Conservation (phyloP, 192 early-diverging fungal species). For the Diversispora eburnea region DNA sequence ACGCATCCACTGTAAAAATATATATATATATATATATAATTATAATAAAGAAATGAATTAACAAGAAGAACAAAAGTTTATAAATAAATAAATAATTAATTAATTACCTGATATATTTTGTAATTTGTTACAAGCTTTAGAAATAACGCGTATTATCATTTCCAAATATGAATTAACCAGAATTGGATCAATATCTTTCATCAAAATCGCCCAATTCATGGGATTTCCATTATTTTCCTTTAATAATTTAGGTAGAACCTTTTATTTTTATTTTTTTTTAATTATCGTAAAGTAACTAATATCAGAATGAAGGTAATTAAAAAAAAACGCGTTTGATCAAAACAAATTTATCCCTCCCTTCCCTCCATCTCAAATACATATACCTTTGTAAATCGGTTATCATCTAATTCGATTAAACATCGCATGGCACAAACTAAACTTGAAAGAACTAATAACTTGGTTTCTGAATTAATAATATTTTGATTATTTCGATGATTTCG, state of each 20-base stretch:
- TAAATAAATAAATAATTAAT: neutral
- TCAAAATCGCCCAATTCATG: neutral
- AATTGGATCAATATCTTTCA: neutral
- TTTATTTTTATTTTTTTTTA: neutral
- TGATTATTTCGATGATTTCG: neutral
- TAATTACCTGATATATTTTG: neutral
- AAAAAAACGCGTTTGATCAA: neutral
- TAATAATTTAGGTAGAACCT: neutral
- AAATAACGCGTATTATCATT: neutral
- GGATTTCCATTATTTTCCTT: neutral
- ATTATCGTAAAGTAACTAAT: neutral
- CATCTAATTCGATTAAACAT: slow-evolving; percentile 31
- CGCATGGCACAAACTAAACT: neutral
- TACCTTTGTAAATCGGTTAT: slow-evolving; percentile 34
- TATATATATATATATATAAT: too few relatives aligned
- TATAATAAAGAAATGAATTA: neutral
- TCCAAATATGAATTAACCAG: too few relatives aligned
- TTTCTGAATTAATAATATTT: neutral
- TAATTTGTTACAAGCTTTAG: neutral
- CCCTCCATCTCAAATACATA: neutral
- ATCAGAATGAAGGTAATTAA: neutral
- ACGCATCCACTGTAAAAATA: neutral
- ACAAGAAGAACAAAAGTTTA: neutral
- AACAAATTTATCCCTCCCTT: neutral
- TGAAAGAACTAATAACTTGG: neutral